phyloP scores from a whole-genome alignment of 2,329 filamentous ascomycete genomes.

The Monosporascus sp. region DNA sequence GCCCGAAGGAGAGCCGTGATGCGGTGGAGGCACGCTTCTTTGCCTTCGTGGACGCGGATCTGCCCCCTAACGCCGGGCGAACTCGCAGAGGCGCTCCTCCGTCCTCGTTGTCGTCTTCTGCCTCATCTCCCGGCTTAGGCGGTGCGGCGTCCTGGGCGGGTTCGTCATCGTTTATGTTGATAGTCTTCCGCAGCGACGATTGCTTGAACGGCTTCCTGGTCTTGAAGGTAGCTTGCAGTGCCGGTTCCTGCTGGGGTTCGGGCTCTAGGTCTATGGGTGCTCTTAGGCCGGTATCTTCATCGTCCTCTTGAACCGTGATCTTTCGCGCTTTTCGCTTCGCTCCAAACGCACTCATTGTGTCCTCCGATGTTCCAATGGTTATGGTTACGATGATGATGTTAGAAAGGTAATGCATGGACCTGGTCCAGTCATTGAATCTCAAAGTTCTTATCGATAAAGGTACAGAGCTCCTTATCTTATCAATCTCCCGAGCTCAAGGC shows the following conservation, averaged over 20 bases:
- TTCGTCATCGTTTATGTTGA: constrained; percentile 41
- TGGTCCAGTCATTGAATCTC: neutral
- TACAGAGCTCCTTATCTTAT: neutral
- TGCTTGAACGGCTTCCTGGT: constrained; percentile 52
- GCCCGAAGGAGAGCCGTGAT: constrained; percentile 73
- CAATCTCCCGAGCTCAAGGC: neutral
- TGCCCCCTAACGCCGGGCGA: constrained; percentile 39
- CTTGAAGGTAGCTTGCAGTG: constrained; percentile 39
- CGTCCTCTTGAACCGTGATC: constrained; percentile 64
- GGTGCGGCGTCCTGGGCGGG: constrained; percentile 11
- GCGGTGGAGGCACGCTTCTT: constrained; percentile 62
- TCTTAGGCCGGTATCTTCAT: constrained; percentile 19
- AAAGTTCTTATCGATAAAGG: neutral
- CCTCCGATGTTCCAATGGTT: neutral
- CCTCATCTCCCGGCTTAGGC: constrained; percentile 14
- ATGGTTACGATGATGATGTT: neutral
- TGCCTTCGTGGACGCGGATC: constrained; percentile 47
- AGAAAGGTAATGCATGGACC: neutral
- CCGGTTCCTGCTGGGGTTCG: constrained; percentile 25
- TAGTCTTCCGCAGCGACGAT: constrained; percentile 53
- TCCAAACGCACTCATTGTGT: constrained; percentile 51
- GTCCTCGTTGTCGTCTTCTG: constrained; percentile 37
- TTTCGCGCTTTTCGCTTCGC: constrained; percentile 68
- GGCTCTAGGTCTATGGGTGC: constrained; percentile 21
- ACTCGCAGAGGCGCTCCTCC: constrained; percentile 44